These are phyloP conservation scores for Berkeleyomyces basicola DNA, from an alignment of 2,329 filamentous ascomycete species.

Conservation along the genomic window DNA sequence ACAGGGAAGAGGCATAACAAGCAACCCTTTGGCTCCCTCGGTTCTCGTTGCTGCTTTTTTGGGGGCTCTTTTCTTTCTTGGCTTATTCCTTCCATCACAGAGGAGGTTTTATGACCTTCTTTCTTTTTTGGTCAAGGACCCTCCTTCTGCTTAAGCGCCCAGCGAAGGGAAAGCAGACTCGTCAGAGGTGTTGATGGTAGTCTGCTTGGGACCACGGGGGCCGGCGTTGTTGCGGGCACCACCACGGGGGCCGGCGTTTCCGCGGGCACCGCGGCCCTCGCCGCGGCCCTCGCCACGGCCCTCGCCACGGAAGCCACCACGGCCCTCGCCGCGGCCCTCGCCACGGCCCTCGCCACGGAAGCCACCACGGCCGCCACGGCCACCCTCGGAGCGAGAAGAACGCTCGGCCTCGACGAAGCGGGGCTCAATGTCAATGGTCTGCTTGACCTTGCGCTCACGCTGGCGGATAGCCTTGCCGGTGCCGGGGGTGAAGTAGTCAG, in stretches of 20 bases:
- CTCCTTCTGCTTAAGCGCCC: constrained; percentile 30
- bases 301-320: constrained; percentile 29
- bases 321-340: constrained; percentile 33
- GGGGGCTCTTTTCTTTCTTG: neutral
- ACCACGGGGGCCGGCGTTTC: constrained; percentile 27
- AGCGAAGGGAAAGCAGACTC: constrained; percentile 45
- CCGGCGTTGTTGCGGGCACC: constrained; percentile 24
- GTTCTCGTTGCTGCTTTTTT: neutral
- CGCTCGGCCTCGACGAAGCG: constrained; percentile 58
- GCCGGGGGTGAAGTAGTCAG: constrained; percentile 61
- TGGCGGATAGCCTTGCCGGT: constrained; percentile 68
- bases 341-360: constrained; percentile 32
- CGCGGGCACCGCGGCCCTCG: constrained; percentile 29
- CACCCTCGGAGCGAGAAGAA: constrained; percentile 28
- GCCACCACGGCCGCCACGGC: constrained; percentile 35
- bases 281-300: constrained; percentile 27
- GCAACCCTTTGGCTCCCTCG: neutral
- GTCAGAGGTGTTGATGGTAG: constrained; percentile 37
- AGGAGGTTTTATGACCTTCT: neutral
- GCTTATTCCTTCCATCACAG: neutral
- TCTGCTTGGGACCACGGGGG: constrained; percentile 11
- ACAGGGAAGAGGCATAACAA: neutral
- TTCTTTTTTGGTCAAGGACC: constrained; percentile 11
- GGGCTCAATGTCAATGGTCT: constrained; percentile 75
- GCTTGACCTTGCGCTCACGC: constrained; percentile 86